Evolutionary conservation across 371 early-diverging fungal species (phyloP), one percentile per base, ranked within the genome.

Genomic region (Mortierella sp.): DNA sequence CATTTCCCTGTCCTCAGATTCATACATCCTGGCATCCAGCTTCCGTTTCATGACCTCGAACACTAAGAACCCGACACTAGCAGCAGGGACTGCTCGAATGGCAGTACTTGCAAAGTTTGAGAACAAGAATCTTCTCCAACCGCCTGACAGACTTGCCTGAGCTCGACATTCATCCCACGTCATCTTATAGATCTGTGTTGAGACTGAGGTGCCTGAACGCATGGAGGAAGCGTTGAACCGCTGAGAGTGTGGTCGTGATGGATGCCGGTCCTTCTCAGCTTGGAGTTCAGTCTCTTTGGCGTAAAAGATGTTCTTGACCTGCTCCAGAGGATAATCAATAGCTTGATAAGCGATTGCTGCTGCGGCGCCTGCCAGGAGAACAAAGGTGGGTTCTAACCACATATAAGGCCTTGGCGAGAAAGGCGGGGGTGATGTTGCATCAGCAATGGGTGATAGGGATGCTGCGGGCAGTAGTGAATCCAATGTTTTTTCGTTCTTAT

Each of bases 301-400:
- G 31, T 87, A 87, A 43, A 92, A 87, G 12, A 89, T 87, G 30
- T 81, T 83, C n/a, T 89, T 88, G 47, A 93, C 84, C 47, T 84
- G 89, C 55, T 90, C 90, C 23, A 93, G 62, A 0, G 93, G 93
- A 57, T 89, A 89, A 24, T 93, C 93, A 23, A 91, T 83, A 0
- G 82, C 65, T 71, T 93, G 93, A 64, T 92, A 93, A 6, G 90
- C 89, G 47, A 92, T 68, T 2, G 91, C 92, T 1, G 92, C 91
- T 2, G 87, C 67, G 14, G 89, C 90, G 30, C 93, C 93, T 12
- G 93, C 91, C 27, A 89, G 57, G 12, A 93, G 80, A 2, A 91
- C 86, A 73, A 91, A 92, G 7, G 85, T 78, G 0, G 93, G 90
- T 58, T 89, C 87, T 8, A 88, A 56, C 45, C 91, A 78, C 14